Percentiles rank a stretch among this genome's conserved stretches.
These are phyloP conservation scores for Porphyridium purpureum DNA, from an alignment of 23 red algal species.

Conservation along the genomic window DNA sequence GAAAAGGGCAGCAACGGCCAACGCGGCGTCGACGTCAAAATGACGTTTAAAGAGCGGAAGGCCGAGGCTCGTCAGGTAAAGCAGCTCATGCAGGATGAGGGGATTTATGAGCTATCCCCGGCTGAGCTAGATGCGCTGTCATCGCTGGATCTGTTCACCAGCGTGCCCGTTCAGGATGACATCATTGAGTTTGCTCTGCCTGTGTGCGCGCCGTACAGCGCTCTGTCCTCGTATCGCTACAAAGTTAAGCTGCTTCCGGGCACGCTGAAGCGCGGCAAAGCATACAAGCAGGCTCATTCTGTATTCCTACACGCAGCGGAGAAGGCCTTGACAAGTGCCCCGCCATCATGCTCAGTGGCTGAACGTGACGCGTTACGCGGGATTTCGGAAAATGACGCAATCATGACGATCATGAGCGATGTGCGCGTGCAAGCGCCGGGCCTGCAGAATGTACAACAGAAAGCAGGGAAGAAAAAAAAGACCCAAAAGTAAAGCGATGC, in stretches of 20 bases:
- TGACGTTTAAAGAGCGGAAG: not conserved
- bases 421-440: slow-evolving; percentile 18
- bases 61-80: slow-evolving; percentile 5
- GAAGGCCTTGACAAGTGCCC: not conserved
- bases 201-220: slow-evolving; percentile 73
- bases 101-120: no score
- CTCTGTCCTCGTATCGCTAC: slow-evolving; percentile 65
- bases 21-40: not conserved
- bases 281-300: slow-evolving; percentile 9
- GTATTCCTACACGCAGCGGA: not conserved
- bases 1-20: not conserved
- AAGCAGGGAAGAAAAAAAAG: slow-evolving; percentile 10
- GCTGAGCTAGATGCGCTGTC: slow-evolving; percentile 16
- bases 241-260: slow-evolving; percentile 89
- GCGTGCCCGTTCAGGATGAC: slow-evolving; percentile 38
- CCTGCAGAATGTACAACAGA: slow-evolving; percentile 10
- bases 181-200: slow-evolving; percentile 53
- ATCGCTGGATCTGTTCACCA: slow-evolving; percentile 60
- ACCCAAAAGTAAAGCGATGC: no score
- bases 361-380: slow-evolving; percentile 4
- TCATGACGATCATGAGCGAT: slow-evolving; percentile 18
- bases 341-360: not conserved
- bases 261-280: slow-evolving; percentile 71
- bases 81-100: slow-evolving; percentile 19
- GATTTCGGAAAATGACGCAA: slow-evolving; percentile 2